These are phyloP conservation scores for Turritis glabra DNA, from an alignment of 345 rosid species.

Conservation along the genomic window DNA sequence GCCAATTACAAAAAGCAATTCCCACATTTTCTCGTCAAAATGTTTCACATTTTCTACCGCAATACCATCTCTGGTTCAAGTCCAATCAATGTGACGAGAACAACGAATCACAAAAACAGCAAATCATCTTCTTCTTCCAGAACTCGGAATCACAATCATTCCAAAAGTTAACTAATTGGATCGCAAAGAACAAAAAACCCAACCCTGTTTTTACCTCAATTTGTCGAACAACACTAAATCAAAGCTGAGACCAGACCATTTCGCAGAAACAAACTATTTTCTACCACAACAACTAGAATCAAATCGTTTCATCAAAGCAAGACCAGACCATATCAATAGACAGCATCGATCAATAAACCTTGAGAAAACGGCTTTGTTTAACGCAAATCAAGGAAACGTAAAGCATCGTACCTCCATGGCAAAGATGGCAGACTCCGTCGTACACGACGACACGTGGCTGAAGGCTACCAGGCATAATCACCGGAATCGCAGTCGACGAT, in stretches of 20 bases:
- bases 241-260: no score
- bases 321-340: neutral
- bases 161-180: constrained; percentile 8
- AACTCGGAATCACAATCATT: neutral
- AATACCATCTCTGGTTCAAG: neutral
- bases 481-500: constrained; percentile 41
- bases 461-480: constrained; percentile 48
- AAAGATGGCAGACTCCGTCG: constrained; percentile 97
- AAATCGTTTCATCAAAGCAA: no score
- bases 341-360: constrained; percentile 3
- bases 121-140: neutral
- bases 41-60: neutral
- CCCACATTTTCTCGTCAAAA: neutral
- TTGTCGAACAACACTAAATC: neutral
- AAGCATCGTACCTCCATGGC: constrained; percentile 71
- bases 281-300: no score
- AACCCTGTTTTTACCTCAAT: neutral
- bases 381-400: neutral
- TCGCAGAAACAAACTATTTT: no score
- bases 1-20: neutral
- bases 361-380: neutral
- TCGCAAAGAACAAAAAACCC: neutral
- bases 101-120: neutral
- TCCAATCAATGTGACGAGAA: neutral
- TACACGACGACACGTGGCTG: constrained; percentile 93